Percentiles rank a stretch among this genome's conserved stretches.
phyloP scores from a whole-genome alignment of 495 filamentous ascomycete genomes.

The Delitschia confertaspora region DNA sequence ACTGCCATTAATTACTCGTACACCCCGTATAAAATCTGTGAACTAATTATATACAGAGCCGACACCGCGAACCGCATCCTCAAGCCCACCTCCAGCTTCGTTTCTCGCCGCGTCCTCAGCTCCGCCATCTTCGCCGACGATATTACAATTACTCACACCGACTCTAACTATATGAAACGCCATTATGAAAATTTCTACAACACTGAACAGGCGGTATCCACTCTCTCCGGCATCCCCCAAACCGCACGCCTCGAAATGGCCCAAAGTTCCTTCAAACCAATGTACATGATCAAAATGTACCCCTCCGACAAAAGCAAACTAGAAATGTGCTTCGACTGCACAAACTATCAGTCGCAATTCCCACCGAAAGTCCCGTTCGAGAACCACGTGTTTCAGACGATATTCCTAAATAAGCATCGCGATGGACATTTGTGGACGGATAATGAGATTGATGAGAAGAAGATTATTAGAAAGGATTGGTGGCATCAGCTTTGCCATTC shows the following conservation, averaged over 20 bases:
- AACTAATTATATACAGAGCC: constrained; percentile 37
- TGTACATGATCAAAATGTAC: constrained; percentile 76
- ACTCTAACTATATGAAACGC: constrained; percentile 62
- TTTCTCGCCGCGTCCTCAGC: constrained; percentile 59
- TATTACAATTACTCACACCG: constrained; percentile 74
- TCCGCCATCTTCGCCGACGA: constrained; percentile 74
- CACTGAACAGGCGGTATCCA: constrained; percentile 34
- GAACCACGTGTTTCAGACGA: constrained; percentile 72
- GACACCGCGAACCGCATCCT: constrained; percentile 64
- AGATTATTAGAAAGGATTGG: constrained; percentile 66
- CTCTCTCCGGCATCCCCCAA: constrained; percentile 43
- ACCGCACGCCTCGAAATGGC: constrained; percentile 45
- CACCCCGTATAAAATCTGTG: too few relatives aligned
- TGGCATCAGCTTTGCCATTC: constrained; percentile 82
- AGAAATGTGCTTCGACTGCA: constrained; percentile 83
- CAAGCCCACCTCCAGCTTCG: constrained; percentile 50
- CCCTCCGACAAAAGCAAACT: constrained; percentile 55
- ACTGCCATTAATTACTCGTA: not conserved
- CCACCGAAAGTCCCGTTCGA: constrained; percentile 45
- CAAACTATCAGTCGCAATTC: constrained; percentile 79
- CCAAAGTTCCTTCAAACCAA: constrained; percentile 54
- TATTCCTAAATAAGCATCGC: constrained; percentile 63
- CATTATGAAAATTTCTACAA: constrained; percentile 68
- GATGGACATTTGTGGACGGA: constrained; percentile 60
- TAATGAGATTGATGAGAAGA: constrained; percentile 56